phyloP scores from a whole-genome alignment of 331 rosid species.

The Dryas integrifolia region DNA sequence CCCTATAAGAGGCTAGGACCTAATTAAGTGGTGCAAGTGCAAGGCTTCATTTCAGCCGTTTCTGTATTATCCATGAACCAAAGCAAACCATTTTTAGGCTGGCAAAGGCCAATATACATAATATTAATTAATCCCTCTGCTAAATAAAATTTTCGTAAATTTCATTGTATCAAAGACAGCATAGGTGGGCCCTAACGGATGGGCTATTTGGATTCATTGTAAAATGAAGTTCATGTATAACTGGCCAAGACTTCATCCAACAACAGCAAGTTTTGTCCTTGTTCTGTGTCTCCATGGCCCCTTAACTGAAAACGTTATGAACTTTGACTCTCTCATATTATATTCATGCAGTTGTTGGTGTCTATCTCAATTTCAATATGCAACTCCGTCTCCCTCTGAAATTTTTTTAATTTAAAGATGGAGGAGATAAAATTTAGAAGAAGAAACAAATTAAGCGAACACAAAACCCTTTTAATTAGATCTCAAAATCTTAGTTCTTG shows the following conservation, averaged over 20 bases:
- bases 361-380: neutral
- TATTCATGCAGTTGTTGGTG: neutral
- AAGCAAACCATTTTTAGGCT: slow-evolving; percentile 24
- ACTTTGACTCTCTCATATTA: slow-evolving; percentile 10
- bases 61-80: neutral
- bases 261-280: slow-evolving; percentile 22
- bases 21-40: neutral
- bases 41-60: neutral
- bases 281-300: neutral
- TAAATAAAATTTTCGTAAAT: neutral
- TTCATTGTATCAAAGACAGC: slow-evolving; percentile 16
- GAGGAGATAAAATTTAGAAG: neutral
- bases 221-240: slow-evolving; percentile 32
- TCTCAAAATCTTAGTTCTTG: slow-evolving; percentile 28
- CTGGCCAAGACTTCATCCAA: slow-evolving; percentile 13
- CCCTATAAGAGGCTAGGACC: neutral
- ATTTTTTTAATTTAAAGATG: neutral
- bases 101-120: slow-evolving; percentile 24
- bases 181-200: slow-evolving; percentile 31
- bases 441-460: neutral
- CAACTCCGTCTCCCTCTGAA: neutral
- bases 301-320: slow-evolving; percentile 14
- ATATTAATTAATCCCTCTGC: neutral
- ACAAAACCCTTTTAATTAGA: neutral
- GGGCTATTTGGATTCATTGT: slow-evolving; percentile 35